phyloP scores from a whole-genome alignment of 257 asterid genomes.

The Petunia secreta region DNA sequence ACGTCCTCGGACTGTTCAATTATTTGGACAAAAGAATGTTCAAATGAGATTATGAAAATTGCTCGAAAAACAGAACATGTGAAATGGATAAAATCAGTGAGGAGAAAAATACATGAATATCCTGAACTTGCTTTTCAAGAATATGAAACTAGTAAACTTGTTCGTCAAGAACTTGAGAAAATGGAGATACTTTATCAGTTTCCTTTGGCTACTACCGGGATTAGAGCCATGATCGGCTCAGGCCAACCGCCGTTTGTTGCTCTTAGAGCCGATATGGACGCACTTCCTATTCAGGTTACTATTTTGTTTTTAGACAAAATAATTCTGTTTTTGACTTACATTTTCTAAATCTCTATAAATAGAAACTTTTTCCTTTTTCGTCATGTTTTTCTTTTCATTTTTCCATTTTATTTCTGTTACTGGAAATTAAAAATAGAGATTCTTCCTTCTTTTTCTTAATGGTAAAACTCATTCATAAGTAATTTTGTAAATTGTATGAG shows the following conservation, averaged over 20 bases:
- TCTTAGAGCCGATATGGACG: constrained; percentile 95
- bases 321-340: not conserved
- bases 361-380: not conserved
- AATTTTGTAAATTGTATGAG: no score
- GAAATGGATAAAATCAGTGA: constrained; percentile 63
- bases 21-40: constrained; percentile 58
- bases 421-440: not conserved
- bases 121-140: constrained; percentile 94
- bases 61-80: constrained; percentile 46
- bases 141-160: constrained; percentile 62
- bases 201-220: constrained; percentile 79
- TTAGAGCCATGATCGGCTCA: constrained; percentile 74
- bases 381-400: no score
- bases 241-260: constrained; percentile 87
- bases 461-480: not conserved
- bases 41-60: constrained; percentile 50
- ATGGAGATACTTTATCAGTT: constrained; percentile 58
- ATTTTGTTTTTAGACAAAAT: not conserved
- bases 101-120: constrained; percentile 73
- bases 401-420: not conserved
- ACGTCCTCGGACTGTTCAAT: constrained; percentile 35
- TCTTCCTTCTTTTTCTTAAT: not conserved
- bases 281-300: constrained; percentile 88
- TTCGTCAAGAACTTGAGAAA: constrained; percentile 66
- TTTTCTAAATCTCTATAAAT: not conserved